A percentile compares a stretch with the other conserved stretches of the same genome.
Conservation (phyloP, 176 grass and related monocot species). For the Zoysia japonica region DNA sequence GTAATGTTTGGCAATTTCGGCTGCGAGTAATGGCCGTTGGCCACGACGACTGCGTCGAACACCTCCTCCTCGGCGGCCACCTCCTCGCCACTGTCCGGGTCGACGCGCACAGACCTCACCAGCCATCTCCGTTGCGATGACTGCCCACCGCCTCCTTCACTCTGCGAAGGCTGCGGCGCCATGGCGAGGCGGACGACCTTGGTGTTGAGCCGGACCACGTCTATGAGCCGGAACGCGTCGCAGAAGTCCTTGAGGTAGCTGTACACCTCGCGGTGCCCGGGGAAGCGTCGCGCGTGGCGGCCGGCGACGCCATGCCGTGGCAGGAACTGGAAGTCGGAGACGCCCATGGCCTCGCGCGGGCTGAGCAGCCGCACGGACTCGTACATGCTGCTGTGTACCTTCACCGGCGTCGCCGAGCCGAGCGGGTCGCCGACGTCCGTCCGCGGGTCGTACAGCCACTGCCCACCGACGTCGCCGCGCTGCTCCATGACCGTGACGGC, state of each 20-base stretch:
- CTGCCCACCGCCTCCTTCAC: too few species aligned
- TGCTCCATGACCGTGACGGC: conserved; percentile 49
- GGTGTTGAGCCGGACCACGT: conserved; percentile 42
- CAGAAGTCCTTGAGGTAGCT: conserved; percentile 47
- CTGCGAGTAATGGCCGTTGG: conserved; percentile 5
- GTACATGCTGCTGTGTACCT: too few species aligned
- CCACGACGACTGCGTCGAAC: conserved; percentile 50
- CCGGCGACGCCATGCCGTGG: not conserved
- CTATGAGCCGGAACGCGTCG: conserved; percentile 27
- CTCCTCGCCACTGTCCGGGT: not conserved
- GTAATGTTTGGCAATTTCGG: not conserved
- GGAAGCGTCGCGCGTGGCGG: conserved; percentile 22
- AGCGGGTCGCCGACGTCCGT: too few species aligned
- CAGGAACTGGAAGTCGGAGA: conserved; percentile 48
- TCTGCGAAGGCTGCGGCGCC: not conserved
- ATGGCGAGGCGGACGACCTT: conserved; percentile 11
- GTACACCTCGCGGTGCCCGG: not conserved
- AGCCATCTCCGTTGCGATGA: not conserved
- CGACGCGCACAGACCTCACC: not conserved
- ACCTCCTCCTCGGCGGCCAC: not conserved
- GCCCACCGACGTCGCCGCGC: conserved; percentile 32
- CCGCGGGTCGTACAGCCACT: conserved; percentile 45
- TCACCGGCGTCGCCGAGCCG: too few species aligned
- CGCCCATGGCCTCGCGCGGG: not conserved
- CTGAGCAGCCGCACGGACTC: too few species aligned